phyloP scores from a whole-genome alignment of 495 filamentous ascomycete genomes.

The Hypoxylon fuscum region DNA sequence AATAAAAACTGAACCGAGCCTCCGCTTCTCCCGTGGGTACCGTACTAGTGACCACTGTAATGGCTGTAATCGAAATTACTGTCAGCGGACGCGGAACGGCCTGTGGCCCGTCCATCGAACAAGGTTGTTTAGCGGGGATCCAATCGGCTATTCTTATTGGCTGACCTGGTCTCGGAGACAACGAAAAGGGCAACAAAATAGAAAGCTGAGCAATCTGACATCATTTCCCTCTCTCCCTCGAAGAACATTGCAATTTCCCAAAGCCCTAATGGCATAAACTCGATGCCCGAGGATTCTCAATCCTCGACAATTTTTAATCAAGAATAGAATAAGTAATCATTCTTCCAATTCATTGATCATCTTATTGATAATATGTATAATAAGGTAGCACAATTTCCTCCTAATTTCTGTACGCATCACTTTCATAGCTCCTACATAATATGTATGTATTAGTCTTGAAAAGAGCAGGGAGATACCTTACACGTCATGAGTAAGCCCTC shows the following conservation, averaged over 20 bases:
- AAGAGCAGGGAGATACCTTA: no score
- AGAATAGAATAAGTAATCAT: slow-evolving; percentile 9
- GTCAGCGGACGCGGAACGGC: slow-evolving; percentile 33
- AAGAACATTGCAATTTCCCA: slow-evolving; percentile 34
- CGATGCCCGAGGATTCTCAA: neutral
- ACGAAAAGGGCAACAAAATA: slow-evolving; percentile 36
- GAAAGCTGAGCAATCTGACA: slow-evolving; percentile 38
- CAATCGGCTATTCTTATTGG: slow-evolving; percentile 23
- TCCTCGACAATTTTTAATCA: neutral
- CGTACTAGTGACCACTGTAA: slow-evolving; percentile 4
- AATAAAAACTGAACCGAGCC: no score
- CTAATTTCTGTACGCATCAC: no score
- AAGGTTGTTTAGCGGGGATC: slow-evolving; percentile 37
- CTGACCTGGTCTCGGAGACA: slow-evolving; percentile 11
- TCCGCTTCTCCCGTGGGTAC: slow-evolving; percentile 25
- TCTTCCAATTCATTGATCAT: neutral
- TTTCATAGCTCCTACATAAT: no score
- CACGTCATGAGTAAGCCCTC: no score
- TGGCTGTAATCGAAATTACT: slow-evolving; percentile 38
- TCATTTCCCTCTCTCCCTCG: slow-evolving; percentile 22
- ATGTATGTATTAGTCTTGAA: no score
- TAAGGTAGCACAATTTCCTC: no score
- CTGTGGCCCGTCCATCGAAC: slow-evolving; percentile 25
- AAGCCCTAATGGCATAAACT: slow-evolving; percentile 17
- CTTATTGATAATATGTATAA: no score